phyloP scores from a whole-genome alignment of 2,329 filamentous ascomycete genomes.

The Epichloe sibirici region DNA sequence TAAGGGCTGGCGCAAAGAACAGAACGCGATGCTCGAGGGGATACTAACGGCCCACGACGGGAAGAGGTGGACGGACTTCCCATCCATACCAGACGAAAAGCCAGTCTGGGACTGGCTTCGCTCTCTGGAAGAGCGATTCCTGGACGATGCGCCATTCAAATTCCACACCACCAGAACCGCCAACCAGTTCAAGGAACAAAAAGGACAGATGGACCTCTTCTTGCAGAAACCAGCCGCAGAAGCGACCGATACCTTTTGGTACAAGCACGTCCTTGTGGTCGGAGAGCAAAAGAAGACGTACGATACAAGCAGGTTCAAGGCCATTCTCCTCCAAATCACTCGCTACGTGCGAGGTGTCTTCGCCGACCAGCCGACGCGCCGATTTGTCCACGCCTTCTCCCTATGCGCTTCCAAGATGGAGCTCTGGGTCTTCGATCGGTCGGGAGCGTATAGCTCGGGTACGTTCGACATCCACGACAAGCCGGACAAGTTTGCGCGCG shows the following conservation, averaged over 20 bases:
- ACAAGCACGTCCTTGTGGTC: slow-evolving; percentile 11
- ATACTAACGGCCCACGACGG: slow-evolving; percentile 6
- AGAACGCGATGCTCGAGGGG: slow-evolving; percentile 3
- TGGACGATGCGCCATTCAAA: slow-evolving; percentile 7
- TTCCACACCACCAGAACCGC: slow-evolving; percentile 9
- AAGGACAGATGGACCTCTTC: slow-evolving; percentile 12
- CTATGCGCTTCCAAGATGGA: slow-evolving; percentile 9
- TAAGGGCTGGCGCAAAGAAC: slow-evolving; percentile 6
- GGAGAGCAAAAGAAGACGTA: slow-evolving; percentile 12
- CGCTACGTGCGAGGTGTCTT: slow-evolving; percentile 8
- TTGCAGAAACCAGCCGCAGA: slow-evolving; percentile 6
- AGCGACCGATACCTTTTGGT: slow-evolving; percentile 2
- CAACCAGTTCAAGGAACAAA: slow-evolving; percentile 10
- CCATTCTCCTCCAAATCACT: slow-evolving; percentile 9
- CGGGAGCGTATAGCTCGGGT: slow-evolving; percentile 10
- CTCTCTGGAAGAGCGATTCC: slow-evolving; percentile 3
- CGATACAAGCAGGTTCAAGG: slow-evolving; percentile 9
- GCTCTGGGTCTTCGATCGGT: slow-evolving; percentile 13
- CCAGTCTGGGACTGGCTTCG: slow-evolving; percentile 2
- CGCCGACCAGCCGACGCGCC: slow-evolving; percentile 9
- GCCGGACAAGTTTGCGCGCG: slow-evolving; percentile 9
- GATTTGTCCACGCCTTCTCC: slow-evolving; percentile 10
- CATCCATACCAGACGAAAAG: slow-evolving; percentile 6
- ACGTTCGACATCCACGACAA: slow-evolving; percentile 9
- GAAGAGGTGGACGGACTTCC: slow-evolving; percentile 9